Conservation (phyloP, 139 green algal genomes). For the Tetradesmus lagerheimii region DNA sequence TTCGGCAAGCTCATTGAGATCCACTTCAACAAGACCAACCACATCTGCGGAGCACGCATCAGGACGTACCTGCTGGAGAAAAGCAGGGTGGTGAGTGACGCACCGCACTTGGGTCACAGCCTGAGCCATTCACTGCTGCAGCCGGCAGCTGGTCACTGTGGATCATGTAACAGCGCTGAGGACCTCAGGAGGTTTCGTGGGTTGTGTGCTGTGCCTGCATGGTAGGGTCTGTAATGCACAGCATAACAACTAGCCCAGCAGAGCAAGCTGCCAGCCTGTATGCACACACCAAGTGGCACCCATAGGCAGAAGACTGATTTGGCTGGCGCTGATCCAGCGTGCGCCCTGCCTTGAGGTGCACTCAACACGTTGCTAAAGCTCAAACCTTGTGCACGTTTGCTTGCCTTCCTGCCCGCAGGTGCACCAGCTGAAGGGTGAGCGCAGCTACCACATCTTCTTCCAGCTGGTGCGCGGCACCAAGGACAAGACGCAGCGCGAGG, state of each 20-base stretch:
- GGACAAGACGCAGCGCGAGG: conserved; percentile 15
- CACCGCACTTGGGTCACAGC: too few relatives aligned
- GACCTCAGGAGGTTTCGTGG: not conserved
- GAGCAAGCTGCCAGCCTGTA: too few relatives aligned
- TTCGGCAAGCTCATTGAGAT: conserved; percentile 97
- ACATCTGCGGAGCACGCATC: conserved; percentile 83
- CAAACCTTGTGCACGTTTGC: not conserved
- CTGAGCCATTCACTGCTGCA: not conserved
- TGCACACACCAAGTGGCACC: too few relatives aligned
- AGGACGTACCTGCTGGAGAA: conserved; percentile 97
- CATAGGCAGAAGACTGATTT: too few relatives aligned
- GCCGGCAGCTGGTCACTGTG: not conserved
- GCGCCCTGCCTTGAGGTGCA: too few relatives aligned
- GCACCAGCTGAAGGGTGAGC: conserved; percentile 80
- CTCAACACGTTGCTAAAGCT: too few relatives aligned
- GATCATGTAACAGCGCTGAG: not conserved
- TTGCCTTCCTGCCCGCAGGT: conserved; percentile 15
- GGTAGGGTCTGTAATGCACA: not conserved
- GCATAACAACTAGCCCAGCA: too few relatives aligned
- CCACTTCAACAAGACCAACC: conserved; percentile 78
- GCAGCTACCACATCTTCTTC: conserved; percentile 99
- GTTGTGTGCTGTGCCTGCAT: not conserved
- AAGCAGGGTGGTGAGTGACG: conserved; percentile 51
- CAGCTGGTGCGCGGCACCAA: conserved; percentile 86
- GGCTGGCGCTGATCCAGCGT: too few relatives aligned